Evolutionary conservation across 2,329 filamentous ascomycete species (phyloP), one percentile per base, ranked within the genome.

Genomic region (Colletotrichum sp.): DNA sequence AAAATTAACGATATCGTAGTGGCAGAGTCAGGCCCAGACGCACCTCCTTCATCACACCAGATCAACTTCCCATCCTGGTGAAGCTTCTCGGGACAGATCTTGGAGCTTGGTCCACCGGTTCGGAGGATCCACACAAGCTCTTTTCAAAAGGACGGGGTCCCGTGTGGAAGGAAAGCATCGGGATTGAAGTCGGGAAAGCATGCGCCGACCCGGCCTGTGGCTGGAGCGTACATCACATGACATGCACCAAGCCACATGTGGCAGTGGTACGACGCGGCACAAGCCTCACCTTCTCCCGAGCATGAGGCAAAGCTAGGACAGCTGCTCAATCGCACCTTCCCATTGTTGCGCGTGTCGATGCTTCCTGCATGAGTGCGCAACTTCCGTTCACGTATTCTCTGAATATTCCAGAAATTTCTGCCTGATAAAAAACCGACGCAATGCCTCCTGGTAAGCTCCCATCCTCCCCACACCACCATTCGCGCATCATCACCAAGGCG

Each of bases 371-470:
- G 19, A 29, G 16, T 49, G 19, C 27, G 61, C 57, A 57, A 57
- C 62, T 75, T 29, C n/a, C n/a, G 7, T 59, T 63, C 32, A 27
- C n/a, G 13, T 16, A 36, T 16, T 29, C 15, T 29, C 30, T 5
- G 15, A 11, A 15, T 8, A 9, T 39, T 22, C 32, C n/a, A 5
- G 13, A 22, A 61, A 27, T 25, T 64, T 27, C 32, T 66, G 30
- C 30, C 36, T 39, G 13, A 34, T n/a, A 6, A 13, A 34, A 32
- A 49, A 29, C 27, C 8, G 25, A n/a, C 16, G n/a, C 52, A 32
- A 78, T 78, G 77, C 77, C 77, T 69, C 77, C 77, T 1, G 77
- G 77, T 78, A 76, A 72, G 77, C 44, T 62, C 44, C 34, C 27
- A 15, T 32, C 49, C 34, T 32, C 30, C 11, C 22, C 19, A 27